Base-by-base conservation (phyloP, 176 grass and related monocot species). In the Oryza australiensis region DNA sequence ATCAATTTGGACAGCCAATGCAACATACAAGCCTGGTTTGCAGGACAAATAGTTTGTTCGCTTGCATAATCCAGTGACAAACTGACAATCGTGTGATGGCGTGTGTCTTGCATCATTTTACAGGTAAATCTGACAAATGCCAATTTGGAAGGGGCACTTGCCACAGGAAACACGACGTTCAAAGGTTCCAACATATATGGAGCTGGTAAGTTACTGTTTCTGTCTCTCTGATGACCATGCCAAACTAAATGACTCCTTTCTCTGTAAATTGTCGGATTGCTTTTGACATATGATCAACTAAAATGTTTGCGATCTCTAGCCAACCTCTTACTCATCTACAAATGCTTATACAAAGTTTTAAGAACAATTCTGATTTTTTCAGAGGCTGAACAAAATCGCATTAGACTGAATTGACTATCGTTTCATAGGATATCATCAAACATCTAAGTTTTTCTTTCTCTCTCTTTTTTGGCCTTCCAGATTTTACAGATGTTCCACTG, bases 71-170 rank as follows among this genome's bases (percentile, higher is more conserved):
- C 2, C 4, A 7, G 55, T 60, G 55, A 60, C 49, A 55, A 22
- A 12, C 41, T 43, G 41, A 9, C 22, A 34, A 5, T 65, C 3
- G 38, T 0, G 13, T 78, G 24, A 70, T 66, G 22, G 32, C 5
- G 7, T 20, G 59, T 26, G 0, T 13, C n/a, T 20, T 18, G 14
- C 2, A 33, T 8, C 12, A 7, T 59, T 49, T n/a, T 66, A 60
- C 22, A 97, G 91, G 78, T 28, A 63, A 97, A 92, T 74, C 62
- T 97, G 68, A 68, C 70, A 65, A 94, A 97, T 83, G 89, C 94
- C 78, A 97, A 97, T 60, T 84, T 97, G 79, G 94, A 92, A 88
- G 94, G 91, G 70, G 94, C 94, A 80, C 87, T 94, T 34, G 82
- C 66, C 77, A 97, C 89, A 53, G 89, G 89, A 65, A 97, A 97